phyloP scores from a whole-genome alignment of 495 filamentous ascomycete species.

The Penicillium bovifimosum region DNA sequence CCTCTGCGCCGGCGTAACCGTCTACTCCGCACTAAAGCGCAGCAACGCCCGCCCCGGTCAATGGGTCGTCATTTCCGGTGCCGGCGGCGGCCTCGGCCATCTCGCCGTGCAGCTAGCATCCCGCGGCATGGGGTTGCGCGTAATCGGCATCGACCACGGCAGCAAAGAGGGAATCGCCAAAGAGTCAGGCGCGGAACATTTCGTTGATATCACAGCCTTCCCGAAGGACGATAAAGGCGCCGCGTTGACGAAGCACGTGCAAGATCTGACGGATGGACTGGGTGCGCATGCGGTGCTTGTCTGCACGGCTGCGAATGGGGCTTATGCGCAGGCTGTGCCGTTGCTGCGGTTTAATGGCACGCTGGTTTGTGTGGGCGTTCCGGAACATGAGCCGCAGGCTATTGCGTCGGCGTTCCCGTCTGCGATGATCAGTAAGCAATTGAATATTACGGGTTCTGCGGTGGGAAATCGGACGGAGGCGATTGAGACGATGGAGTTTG shows the following conservation, averaged over 20 bases:
- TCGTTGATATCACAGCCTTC: slow-evolving; percentile 60
- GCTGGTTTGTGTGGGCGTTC: slow-evolving; percentile 62
- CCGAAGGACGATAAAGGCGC: slow-evolving; percentile 41
- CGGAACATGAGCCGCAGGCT: slow-evolving; percentile 52
- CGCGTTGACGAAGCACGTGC: slow-evolving; percentile 50
- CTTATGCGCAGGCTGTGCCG: slow-evolving; percentile 55
- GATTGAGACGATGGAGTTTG: slow-evolving; percentile 61
- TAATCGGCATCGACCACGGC: slow-evolving; percentile 64
- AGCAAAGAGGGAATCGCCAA: slow-evolving; percentile 56
- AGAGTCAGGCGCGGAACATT: slow-evolving; percentile 60
- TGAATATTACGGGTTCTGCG: slow-evolving; percentile 54
- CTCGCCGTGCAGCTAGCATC: slow-evolving; percentile 60
- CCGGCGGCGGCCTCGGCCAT: slow-evolving; percentile 63
- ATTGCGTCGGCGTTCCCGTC: slow-evolving; percentile 53
- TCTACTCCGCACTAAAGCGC: slow-evolving; percentile 55
- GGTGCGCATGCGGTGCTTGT: slow-evolving; percentile 62
- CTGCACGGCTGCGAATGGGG: slow-evolving; percentile 57
- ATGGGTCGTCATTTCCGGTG: slow-evolving; percentile 61
- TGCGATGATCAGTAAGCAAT: slow-evolving; percentile 46
- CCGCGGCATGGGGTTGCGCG: slow-evolving; percentile 58
- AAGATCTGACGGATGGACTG: slow-evolving; percentile 52
- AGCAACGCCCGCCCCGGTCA: slow-evolving; percentile 53
- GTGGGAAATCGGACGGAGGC: slow-evolving; percentile 63
- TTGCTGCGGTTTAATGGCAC: slow-evolving; percentile 61
- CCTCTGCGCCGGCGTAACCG: slow-evolving; percentile 57